Base-by-base conservation (phyloP, 2,329 filamentous ascomycete species). In the Pezicula radicicola region DNA sequence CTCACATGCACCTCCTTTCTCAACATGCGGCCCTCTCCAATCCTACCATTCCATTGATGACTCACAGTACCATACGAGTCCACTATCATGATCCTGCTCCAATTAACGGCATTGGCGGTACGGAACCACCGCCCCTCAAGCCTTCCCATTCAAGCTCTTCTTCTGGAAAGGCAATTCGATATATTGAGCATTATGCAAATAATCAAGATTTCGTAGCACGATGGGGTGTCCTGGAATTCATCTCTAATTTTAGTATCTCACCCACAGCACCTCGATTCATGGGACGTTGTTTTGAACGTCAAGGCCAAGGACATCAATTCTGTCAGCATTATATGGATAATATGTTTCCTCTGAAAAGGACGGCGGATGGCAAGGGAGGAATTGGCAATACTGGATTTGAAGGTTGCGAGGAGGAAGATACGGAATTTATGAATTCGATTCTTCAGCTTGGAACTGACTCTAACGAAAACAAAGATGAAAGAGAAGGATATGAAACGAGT, bases 111-210 rank as follows among this genome's bases (percentile, higher is more conserved):
- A 44, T 12, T 1, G 21, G 37, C 2, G 16, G 9, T 3, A 19
- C 39, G 44, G 33, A 19, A 36, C 28, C 18, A 43, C 18, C 9
- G n/a, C 41, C 16, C 7, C 12, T 35, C 16, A 16, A 37, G 21
- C 4, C n/a, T 15, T 57, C 47, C 4, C 42, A 44, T 18, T 19
- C 41, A 30, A 53, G 10, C 39, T 44, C 19, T 6, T 48, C 44
- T 7, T 73, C 10, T 58, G 70, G 57, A 5, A 64, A 65, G 18
- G 79, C 80, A 3, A 84, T 93, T 48, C 76, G 79, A 6, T 78
- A 91, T 58, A 85, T 94, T 37, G 89, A 94, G 68, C 89, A 94
- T 68, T 94, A 92, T 62, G 86, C 85, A 3, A 88, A 92, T 64
- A 79, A 78, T 8, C 79, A 76, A 15, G 89, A 94, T 61, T 88